A percentile compares a stretch with the other conserved stretches of the same genome.
Conservation (phyloP, 208 protist species). For the Trypanosoma caninum region DNA sequence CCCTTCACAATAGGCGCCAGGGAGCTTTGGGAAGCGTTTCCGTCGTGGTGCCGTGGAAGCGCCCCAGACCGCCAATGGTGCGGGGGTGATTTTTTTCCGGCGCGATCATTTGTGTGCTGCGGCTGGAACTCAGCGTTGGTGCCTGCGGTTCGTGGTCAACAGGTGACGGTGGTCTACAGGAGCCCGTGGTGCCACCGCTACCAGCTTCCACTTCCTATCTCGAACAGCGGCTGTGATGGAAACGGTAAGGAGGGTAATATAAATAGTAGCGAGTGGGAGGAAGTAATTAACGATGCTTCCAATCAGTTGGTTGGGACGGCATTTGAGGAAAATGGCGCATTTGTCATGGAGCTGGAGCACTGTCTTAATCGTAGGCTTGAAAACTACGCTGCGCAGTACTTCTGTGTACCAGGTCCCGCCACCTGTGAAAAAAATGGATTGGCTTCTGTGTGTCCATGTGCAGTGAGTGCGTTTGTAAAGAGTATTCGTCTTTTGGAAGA, state of each 20-base stretch:
- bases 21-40: conserved; percentile 11
- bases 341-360: conserved; percentile 5
- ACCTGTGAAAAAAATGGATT: neutral
- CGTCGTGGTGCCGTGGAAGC: conserved; percentile 1
- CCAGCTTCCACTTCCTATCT: neutral
- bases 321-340: neutral
- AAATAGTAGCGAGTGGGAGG: neutral
- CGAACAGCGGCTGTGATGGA: neutral
- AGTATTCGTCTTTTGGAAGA: neutral
- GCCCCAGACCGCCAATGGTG: neutral
- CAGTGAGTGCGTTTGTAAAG: conserved; percentile 6
- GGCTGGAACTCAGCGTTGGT: conserved; percentile 9
- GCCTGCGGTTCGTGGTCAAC: neutral
- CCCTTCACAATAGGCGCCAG: conserved; percentile 2
- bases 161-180: neutral
- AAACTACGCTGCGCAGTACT: conserved; percentile 1
- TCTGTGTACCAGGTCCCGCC: neutral
- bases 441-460: neutral
- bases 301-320: neutral
- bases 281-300: neutral
- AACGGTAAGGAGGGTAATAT: neutral
- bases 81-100: neutral
- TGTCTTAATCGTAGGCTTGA: neutral
- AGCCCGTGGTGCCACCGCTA: conserved; percentile 8
- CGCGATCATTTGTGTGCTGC: conserved; percentile 18